Evolutionary conservation across 2,329 filamentous ascomycete species (phyloP), one percentile per base, ranked within the genome.

Genomic region (Sarocladium strictum): DNA sequence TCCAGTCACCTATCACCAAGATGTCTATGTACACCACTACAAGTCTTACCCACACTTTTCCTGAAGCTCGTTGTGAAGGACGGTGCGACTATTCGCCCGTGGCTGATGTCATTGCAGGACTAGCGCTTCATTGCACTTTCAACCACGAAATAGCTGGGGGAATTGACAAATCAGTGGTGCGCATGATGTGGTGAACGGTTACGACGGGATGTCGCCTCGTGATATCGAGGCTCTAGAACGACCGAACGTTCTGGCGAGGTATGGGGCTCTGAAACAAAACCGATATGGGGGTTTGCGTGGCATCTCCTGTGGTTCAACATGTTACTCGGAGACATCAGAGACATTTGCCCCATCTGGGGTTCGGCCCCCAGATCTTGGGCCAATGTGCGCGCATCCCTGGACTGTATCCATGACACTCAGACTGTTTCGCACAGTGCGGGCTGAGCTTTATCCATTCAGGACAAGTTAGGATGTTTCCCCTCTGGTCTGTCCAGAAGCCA

Each of bases 81-180:
- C 27, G 26, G n/a, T 33, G 27, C 29, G 17, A 33, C n/a, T 10
- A 3, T 3, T 23, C 11, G n/a, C 23, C 10, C 27, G 27, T 51
- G 47, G 27, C 47, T 51, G 27, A 51, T 35, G 47, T 51, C 47
- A 51, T 19, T 51, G n/a, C 19, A 49, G 23, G 23, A 49, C 43
- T 49, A 49, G 43, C 43, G 23, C 24, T 32, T 49, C 23, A n/a
- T 32, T 17, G 11, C 5, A 6, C 11, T 33, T 9, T 38, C 35
- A 38, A 38, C n/a, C 35, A 15, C n/a, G n/a, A n/a, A n/a, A n/a
- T n/a, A n/a, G n/a, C n/a, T n/a, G n/a, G n/a, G n/a, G n/a, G n/a
- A 32, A 38, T 38, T 38, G 35, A 38, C 35, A 38, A 38, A 38
- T 38, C 35, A 38, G 17, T 15, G 15, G 17, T 15, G 17, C 5